A percentile compares a stretch with the other conserved stretches of the same genome.
Evolutionary conservation across 768 basidiomycete genomes (phyloP).

Genomic region (Leccinum ochraceum): DNA sequence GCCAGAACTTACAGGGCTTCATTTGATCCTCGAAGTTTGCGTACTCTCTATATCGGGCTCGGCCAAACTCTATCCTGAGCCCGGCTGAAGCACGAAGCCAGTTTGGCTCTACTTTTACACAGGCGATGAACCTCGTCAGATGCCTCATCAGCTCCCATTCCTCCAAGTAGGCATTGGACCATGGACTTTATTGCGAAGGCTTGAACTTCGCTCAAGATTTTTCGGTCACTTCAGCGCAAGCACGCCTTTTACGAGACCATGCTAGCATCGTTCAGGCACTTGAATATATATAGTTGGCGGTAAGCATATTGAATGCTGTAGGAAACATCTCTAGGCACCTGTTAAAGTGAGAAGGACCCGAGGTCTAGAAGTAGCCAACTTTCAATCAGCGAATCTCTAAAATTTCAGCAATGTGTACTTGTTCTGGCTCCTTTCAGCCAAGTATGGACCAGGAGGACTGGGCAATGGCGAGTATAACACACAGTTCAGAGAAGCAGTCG

Average conservation of each 20-base stretch:
- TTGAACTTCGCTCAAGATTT: slow-evolving; percentile 3
- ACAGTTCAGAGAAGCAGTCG: slow-evolving; percentile 10
- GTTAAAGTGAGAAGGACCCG: slow-evolving; percentile 39
- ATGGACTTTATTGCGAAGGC: slow-evolving; percentile 11
- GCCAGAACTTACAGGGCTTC: slow-evolving; percentile 25
- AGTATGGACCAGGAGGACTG: too few relatives aligned
- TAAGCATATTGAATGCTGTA: slow-evolving; percentile 11
- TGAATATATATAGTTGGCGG: slow-evolving; percentile 44
- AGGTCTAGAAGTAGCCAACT: slow-evolving; percentile 32
- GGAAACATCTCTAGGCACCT: background rate
- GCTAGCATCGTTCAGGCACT: slow-evolving; percentile 28
- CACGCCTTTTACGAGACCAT: slow-evolving; percentile 22
- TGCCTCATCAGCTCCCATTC: slow-evolving; percentile 8
- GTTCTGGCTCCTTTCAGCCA: too few relatives aligned
- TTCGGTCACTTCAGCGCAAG: slow-evolving; percentile 23
- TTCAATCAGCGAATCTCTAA: slow-evolving; percentile 31
- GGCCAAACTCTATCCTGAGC: slow-evolving; percentile 33
- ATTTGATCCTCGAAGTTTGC: slow-evolving; percentile 34
- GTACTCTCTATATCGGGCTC: slow-evolving; percentile 30
- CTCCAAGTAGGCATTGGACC: background rate
- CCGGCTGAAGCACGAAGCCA: slow-evolving; percentile 30
- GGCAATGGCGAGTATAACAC: background rate
- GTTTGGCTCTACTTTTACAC: slow-evolving; percentile 33
- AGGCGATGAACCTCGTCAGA: slow-evolving; percentile 31
- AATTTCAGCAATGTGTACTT: slow-evolving; percentile 24